phyloP scores from a whole-genome alignment of 2,329 filamentous ascomycete genomes.

The Claviceps arundinis region DNA sequence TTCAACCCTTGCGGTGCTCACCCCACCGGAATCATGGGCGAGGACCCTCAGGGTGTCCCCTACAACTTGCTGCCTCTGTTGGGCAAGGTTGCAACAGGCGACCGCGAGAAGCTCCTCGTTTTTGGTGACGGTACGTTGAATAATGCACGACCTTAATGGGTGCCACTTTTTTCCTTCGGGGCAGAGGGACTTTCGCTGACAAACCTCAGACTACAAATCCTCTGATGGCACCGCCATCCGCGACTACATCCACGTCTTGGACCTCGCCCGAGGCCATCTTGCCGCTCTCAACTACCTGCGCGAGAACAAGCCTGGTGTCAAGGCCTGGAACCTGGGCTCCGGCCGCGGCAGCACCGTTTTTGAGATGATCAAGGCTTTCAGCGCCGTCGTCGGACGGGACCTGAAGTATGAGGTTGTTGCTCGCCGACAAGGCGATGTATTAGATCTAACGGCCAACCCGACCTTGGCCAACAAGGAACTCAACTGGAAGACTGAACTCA shows the following conservation, averaged over 20 bases:
- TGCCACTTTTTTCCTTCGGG: not conserved
- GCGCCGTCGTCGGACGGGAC: constrained; percentile 69
- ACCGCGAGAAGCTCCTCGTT: constrained; percentile 84
- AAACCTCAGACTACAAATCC: constrained; percentile 63
- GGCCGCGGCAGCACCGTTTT: constrained; percentile 91
- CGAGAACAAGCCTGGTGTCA: constrained; percentile 71
- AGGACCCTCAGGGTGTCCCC: constrained; percentile 89
- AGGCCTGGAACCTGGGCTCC: constrained; percentile 93
- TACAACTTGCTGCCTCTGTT: constrained; percentile 92
- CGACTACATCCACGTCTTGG: constrained; percentile 95
- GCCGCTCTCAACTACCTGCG: constrained; percentile 84
- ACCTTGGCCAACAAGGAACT: constrained; percentile 78
- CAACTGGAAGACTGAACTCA: constrained; percentile 80
- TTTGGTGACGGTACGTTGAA: constrained; percentile 69
- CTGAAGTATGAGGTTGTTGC: constrained; percentile 77
- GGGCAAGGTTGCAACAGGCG: constrained; percentile 89
- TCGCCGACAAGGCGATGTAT: constrained; percentile 75
- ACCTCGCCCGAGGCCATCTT: constrained; percentile 75
- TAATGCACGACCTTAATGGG: too few relatives aligned
- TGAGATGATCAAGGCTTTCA: constrained; percentile 95
- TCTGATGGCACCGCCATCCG: constrained; percentile 88
- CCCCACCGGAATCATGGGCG: constrained; percentile 92
- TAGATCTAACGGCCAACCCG: constrained; percentile 90
- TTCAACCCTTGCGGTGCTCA: constrained; percentile 96
- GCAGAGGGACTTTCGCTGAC: constrained; percentile 9